These are phyloP conservation scores for Eragrostis tef DNA, from an alignment of 202 grass and related monocot species.

Conservation along the genomic window DNA sequence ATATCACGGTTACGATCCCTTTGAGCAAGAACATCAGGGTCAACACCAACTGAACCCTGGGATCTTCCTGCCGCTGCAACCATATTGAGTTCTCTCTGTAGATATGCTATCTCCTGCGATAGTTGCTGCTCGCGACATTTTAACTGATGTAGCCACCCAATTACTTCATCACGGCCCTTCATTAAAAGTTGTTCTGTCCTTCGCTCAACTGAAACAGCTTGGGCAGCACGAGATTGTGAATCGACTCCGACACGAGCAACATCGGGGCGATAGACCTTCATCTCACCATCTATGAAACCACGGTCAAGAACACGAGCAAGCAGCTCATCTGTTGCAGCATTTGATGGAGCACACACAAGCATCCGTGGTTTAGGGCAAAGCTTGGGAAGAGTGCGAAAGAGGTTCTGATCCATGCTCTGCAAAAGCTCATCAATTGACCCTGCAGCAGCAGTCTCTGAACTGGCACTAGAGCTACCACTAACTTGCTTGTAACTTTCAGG, in stretches of 20 bases:
- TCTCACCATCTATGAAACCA: constrained; percentile 98
- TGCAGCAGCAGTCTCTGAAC: constrained; percentile 54
- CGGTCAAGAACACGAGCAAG: constrained; percentile 96
- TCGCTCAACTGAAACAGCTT: constrained; percentile 97
- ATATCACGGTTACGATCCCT: constrained; percentile 85
- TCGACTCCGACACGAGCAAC: constrained; percentile 99
- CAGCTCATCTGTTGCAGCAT: constrained; percentile 95
- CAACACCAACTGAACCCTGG: constrained; percentile 95
- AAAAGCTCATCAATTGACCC: constrained; percentile 98
- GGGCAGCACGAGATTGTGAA: constrained; percentile 92
- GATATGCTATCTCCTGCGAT: constrained; percentile 68
- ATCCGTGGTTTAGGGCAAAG: constrained; percentile 98
- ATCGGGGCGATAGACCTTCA: constrained; percentile 99
- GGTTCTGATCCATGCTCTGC: constrained; percentile 98
- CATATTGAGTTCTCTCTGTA: constrained; percentile 81
- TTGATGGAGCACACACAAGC: constrained; percentile 98
- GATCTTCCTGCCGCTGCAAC: constrained; percentile 79
- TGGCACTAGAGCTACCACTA: constrained; percentile 57
- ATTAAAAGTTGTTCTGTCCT: constrained; percentile 91
- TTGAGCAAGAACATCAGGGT: constrained; percentile 87
- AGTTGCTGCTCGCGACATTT: constrained; percentile 79
- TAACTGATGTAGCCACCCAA: constrained; percentile 90
- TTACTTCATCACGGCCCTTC: constrained; percentile 87
- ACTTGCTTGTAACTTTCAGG: constrained; percentile 97
- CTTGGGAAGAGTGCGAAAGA: constrained; percentile 92